phyloP scores from a whole-genome alignment of 2,329 filamentous ascomycete species.

The Alternaria arborescens region DNA sequence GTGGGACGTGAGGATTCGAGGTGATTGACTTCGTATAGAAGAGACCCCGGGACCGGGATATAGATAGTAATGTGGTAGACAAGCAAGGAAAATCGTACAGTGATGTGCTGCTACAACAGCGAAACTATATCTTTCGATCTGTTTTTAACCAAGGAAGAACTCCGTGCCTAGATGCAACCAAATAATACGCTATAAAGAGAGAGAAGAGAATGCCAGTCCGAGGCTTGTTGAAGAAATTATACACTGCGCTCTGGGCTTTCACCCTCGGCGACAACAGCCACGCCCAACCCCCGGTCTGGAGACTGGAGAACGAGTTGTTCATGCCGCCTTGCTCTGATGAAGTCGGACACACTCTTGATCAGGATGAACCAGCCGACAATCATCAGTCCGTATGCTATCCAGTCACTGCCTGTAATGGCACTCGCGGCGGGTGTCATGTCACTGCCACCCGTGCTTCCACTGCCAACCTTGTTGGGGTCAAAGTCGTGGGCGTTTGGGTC shows the following conservation, averaged over 20 bases:
- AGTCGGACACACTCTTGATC: constrained; percentile 92
- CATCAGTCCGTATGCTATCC: constrained; percentile 93
- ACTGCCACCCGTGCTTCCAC: constrained; percentile 36
- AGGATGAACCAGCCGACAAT: constrained; percentile 98
- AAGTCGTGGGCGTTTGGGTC: constrained; percentile 94
- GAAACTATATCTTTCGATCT: neutral
- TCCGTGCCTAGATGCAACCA: constrained; percentile 16
- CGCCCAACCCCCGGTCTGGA: constrained; percentile 83
- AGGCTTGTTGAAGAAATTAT: constrained; percentile 27
- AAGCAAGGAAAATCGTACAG: constrained; percentile 12
- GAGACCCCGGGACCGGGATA: neutral
- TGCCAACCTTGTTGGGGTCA: constrained; percentile 72
- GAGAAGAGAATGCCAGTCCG: constrained; percentile 17
- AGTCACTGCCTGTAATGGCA: constrained; percentile 78
- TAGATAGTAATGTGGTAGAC: neutral
- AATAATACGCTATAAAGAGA: constrained; percentile 12
- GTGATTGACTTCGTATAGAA: neutral
- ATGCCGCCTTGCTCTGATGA: constrained; percentile 84
- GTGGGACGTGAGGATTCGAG: neutral
- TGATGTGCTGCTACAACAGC: constrained; percentile 7
- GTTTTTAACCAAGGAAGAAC: neutral
- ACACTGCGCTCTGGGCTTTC: constrained; percentile 75
- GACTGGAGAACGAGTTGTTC: constrained; percentile 93
- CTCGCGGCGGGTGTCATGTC: constrained; percentile 50
- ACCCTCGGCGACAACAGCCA: constrained; percentile 86